phyloP scores from a whole-genome alignment of 495 filamentous ascomycete genomes.

The Penicillium psychrofluorescens region DNA sequence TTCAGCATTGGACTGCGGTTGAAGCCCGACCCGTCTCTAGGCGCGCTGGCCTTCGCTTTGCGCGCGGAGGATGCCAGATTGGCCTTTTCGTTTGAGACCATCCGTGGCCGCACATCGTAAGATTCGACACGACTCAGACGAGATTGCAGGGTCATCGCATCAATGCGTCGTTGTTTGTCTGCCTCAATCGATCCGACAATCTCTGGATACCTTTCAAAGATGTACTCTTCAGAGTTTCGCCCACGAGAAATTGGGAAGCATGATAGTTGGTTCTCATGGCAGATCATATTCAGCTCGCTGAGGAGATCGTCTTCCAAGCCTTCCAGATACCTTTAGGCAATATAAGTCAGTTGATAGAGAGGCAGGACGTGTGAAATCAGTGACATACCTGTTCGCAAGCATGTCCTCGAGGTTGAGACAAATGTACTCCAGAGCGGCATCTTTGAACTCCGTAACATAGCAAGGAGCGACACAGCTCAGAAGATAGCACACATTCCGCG shows the following conservation, averaged over 20 bases:
- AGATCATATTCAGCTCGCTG: constrained; percentile 65
- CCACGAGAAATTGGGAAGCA: constrained; percentile 68
- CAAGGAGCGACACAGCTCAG: constrained; percentile 79
- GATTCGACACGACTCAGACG: constrained; percentile 53
- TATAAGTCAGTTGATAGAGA: constrained; percentile 9
- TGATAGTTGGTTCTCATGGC: constrained; percentile 73
- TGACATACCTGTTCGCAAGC: constrained; percentile 68
- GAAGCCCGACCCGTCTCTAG: constrained; percentile 36
- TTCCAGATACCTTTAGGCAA: constrained; percentile 52
- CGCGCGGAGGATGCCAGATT: constrained; percentile 46
- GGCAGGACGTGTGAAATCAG: background rate
- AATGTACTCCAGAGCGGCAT: constrained; percentile 82
- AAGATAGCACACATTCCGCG: constrained; percentile 76
- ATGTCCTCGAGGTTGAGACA: constrained; percentile 84
- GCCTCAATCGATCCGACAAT: constrained; percentile 45
- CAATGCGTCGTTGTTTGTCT: constrained; percentile 50
- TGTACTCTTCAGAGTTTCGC: constrained; percentile 58
- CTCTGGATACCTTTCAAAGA: constrained; percentile 67
- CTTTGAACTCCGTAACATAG: constrained; percentile 77
- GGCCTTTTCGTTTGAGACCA: constrained; percentile 43
- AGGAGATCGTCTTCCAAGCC: constrained; percentile 83
- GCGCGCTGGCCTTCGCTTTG: constrained; percentile 42
- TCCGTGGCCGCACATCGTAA: constrained; percentile 33
- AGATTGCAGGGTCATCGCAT: constrained; percentile 51
- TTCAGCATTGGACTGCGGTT: constrained; percentile 52